Evolutionary conservation across 768 basidiomycete genomes (phyloP).

Genomic region (Mycena belliarum): DNA sequence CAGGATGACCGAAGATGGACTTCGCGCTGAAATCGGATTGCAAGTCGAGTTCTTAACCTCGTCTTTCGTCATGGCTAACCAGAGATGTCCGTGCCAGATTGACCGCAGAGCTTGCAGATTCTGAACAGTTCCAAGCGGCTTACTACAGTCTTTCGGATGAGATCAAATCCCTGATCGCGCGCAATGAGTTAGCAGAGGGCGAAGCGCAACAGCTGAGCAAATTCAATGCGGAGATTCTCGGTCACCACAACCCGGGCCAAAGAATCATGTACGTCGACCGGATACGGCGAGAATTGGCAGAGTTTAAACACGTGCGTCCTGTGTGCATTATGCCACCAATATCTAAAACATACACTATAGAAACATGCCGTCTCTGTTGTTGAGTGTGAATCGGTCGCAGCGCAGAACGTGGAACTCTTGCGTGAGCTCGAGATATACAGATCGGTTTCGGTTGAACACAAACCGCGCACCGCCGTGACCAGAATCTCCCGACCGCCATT

Average conservation of each 20-base stretch:
- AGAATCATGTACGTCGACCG: conserved; percentile 86
- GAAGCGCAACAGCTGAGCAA: conserved; percentile 74
- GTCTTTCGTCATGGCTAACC: too few species aligned
- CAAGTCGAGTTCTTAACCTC: conserved; percentile 25
- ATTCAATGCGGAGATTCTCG: conserved; percentile 84
- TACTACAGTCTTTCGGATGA: conserved; percentile 67
- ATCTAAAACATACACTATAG: conserved; percentile 30
- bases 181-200: conserved; percentile 77
- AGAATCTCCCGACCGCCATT: conserved; percentile 51
- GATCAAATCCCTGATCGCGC: conserved; percentile 61
- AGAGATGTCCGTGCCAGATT: conserved; percentile 28
- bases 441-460: conserved; percentile 53
- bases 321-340: background rate
- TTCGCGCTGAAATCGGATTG: conserved; percentile 71
- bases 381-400: conserved; percentile 48
- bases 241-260: conserved; percentile 84
- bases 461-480: conserved; percentile 57
- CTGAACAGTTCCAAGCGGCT: conserved; percentile 68
- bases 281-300: conserved; percentile 76
- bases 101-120: conserved; percentile 55
- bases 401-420: conserved; percentile 47
- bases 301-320: conserved; percentile 71
- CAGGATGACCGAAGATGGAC: conserved; percentile 65
- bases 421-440: conserved; percentile 63
- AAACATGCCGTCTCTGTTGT: conserved; percentile 47